Percentiles rank a stretch among this genome's conserved stretches.
These are phyloP conservation scores for Podila epicladia DNA, from an alignment of 192 early-diverging fungal species.

Conservation along the genomic window DNA sequence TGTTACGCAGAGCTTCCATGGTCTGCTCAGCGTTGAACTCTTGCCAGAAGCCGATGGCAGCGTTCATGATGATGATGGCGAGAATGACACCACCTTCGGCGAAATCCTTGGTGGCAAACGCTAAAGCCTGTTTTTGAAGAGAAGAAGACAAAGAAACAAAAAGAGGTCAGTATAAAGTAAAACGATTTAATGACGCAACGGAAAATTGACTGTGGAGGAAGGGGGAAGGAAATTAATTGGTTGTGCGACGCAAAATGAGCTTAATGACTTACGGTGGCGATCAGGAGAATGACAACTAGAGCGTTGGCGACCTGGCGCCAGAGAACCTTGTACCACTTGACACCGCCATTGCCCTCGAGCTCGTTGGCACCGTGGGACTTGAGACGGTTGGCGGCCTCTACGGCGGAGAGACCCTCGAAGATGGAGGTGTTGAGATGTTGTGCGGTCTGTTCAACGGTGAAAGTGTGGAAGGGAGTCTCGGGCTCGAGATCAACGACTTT, in stretches of 20 bases:
- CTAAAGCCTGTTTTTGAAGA: constrained; percentile 35
- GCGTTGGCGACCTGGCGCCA: constrained; percentile 71
- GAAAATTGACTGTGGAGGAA: too few relatives aligned
- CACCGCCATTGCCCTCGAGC: constrained; percentile 72
- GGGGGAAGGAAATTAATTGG: too few relatives aligned
- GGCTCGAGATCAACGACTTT: constrained; percentile 9
- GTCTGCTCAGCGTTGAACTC: constrained; percentile 94
- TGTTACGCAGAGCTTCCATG: constrained; percentile 88
- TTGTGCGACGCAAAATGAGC: background rate
- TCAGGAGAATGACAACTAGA: constrained; percentile 71
- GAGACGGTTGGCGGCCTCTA: constrained; percentile 9
- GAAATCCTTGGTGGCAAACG: constrained; percentile 72
- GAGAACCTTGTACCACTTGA: constrained; percentile 67
- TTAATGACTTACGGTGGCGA: constrained; percentile 55
- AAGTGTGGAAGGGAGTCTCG: constrained; percentile 9
- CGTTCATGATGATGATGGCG: constrained; percentile 83
- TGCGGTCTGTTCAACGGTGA: constrained; percentile 3
- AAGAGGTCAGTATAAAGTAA: too few relatives aligned
- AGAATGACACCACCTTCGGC: constrained; percentile 79
- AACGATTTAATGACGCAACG: too few relatives aligned
- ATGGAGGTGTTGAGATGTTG: background rate
- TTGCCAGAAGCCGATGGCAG: constrained; percentile 89
- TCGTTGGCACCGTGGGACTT: constrained; percentile 66
- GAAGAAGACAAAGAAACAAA: too few relatives aligned
- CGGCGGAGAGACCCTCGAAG: constrained; percentile 9